phyloP scores from a whole-genome alignment of 2,329 filamentous ascomycete genomes.

The Ploettnerulaceae sp. region DNA sequence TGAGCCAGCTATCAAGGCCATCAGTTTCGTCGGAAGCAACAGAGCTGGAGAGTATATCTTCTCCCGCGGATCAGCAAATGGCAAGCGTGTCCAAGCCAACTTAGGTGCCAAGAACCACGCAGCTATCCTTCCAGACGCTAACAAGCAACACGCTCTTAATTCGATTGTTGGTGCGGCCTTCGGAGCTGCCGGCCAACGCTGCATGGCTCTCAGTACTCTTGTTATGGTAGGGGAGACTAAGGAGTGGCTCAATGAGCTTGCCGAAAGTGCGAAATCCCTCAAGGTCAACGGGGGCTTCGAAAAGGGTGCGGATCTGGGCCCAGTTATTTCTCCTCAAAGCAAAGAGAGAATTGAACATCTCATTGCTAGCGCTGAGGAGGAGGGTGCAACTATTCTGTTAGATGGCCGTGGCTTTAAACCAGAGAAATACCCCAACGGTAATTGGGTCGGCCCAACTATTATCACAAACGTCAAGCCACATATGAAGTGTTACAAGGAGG shows the following conservation, averaged over 20 bases:
- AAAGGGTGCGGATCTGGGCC: slow-evolving; percentile 71
- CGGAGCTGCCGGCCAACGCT: slow-evolving; percentile 78
- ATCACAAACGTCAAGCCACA: slow-evolving; percentile 74
- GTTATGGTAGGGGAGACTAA: slow-evolving; percentile 83
- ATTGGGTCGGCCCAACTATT: slow-evolving; percentile 80
- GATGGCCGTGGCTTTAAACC: slow-evolving; percentile 73
- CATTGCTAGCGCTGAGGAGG: slow-evolving; percentile 71
- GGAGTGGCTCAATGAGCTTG: slow-evolving; percentile 74
- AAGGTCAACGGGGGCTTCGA: slow-evolving; percentile 80
- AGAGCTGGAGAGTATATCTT: slow-evolving; percentile 88
- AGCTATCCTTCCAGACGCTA: slow-evolving; percentile 77
- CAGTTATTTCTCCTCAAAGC: slow-evolving; percentile 74
- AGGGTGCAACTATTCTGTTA: slow-evolving; percentile 77
- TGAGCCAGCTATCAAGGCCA: slow-evolving; percentile 77
- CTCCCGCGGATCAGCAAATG: slow-evolving; percentile 70
- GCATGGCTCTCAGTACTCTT: slow-evolving; percentile 80
- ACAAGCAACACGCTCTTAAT: slow-evolving; percentile 87
- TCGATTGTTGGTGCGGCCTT: slow-evolving; percentile 80
- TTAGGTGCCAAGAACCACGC: slow-evolving; percentile 87
- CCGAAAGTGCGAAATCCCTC: slow-evolving; percentile 67
- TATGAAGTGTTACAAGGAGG: slow-evolving; percentile 81
- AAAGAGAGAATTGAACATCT: slow-evolving; percentile 73
- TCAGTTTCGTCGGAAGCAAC: slow-evolving; percentile 83
- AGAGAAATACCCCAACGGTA: slow-evolving; percentile 75
- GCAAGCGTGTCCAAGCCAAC: slow-evolving; percentile 85